Evolutionary conservation across 345 rosid genomes (phyloP).

Genomic region (Populus alba): DNA sequence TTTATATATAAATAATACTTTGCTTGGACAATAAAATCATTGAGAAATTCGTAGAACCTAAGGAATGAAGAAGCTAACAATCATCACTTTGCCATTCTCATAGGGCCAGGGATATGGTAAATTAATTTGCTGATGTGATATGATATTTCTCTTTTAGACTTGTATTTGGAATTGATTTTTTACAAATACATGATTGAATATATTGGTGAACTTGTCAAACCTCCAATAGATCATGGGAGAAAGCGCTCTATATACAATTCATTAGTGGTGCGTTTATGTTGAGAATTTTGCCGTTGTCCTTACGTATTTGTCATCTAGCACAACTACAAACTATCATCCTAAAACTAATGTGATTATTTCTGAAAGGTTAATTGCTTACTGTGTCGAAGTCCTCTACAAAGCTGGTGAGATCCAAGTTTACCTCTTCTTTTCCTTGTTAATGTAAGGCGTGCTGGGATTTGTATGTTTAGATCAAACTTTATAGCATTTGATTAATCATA

Average conservation of each 20-base stretch:
- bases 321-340: background rate
- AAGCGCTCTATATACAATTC: conserved; percentile 84
- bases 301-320: background rate
- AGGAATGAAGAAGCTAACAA: no score
- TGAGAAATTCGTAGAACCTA: no score
- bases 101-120: conserved; percentile 93
- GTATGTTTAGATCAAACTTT: conserved; percentile 70
- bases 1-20: no score
- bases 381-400: background rate
- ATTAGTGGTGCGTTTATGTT: conserved; percentile 63
- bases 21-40: no score
- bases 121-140: conserved; percentile 11
- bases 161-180: background rate
- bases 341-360: background rate
- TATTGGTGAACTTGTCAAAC: conserved; percentile 91
- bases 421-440: background rate
- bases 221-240: conserved; percentile 85
- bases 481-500: conserved; percentile 83
- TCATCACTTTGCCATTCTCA: conserved; percentile 63
- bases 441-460: conserved; percentile 92
- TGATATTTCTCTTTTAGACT: background rate
- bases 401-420: background rate
- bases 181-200: conserved; percentile 47
- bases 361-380: background rate
- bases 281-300: background rate